Evolutionary conservation across 2,329 filamentous ascomycete genomes (phyloP).

Genomic region (Exophiala sideris): DNA sequence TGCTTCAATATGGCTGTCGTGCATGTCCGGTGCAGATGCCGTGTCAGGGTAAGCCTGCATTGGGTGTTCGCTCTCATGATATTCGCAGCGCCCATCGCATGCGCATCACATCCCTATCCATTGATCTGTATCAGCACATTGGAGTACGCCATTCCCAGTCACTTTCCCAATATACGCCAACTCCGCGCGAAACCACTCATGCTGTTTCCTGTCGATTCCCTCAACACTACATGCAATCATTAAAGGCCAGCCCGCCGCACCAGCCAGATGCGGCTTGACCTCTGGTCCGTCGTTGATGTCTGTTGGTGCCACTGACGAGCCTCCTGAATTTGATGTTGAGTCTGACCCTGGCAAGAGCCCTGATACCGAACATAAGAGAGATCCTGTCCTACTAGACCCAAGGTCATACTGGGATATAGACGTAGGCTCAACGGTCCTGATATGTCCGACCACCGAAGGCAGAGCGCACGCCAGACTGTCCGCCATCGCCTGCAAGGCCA

Average conservation of each 20-base stretch:
- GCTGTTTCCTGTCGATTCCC: constrained; percentile 16
- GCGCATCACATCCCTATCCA: not conserved
- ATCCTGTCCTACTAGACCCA: too few species aligned
- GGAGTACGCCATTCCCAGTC: constrained; percentile 24
- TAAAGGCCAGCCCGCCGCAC: constrained; percentile 24
- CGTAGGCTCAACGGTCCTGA: too few species aligned
- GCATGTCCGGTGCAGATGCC: too few species aligned
- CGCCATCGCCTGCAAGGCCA: constrained; percentile 3
- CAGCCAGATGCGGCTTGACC: constrained; percentile 22
- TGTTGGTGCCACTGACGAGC: constrained; percentile 39
- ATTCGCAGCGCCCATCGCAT: too few species aligned
- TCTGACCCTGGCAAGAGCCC: not conserved
- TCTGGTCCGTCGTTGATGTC: constrained; percentile 15
- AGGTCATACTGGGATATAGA: too few species aligned
- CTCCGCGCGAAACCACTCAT: constrained; percentile 26
- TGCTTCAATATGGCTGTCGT: too few species aligned
- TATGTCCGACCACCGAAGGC: too few species aligned
- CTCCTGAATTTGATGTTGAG: not conserved
- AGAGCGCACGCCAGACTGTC: not conserved
- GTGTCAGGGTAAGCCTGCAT: too few species aligned
- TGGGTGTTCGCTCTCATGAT: too few species aligned
- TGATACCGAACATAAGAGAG: too few species aligned
- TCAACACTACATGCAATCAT: constrained; percentile 25
- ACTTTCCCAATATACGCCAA: constrained; percentile 26
- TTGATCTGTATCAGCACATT: not conserved